A percentile compares a stretch with the other conserved stretches of the same genome.
These are phyloP conservation scores for Inonotus obliquus DNA, from an alignment of 1,284 basidiomycete species.

Conservation along the genomic window DNA sequence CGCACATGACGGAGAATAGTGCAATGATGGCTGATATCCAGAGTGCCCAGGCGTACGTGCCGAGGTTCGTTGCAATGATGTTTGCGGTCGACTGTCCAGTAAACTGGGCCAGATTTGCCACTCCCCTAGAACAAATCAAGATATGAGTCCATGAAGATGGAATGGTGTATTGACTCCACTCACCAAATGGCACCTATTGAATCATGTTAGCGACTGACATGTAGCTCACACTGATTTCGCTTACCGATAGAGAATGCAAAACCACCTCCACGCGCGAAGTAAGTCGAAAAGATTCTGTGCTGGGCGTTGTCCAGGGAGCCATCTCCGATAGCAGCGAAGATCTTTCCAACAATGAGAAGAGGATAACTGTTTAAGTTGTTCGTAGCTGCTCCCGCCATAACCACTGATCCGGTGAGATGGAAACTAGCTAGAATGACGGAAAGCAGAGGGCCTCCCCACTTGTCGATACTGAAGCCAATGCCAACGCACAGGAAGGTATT, in stretches of 20 bases:
- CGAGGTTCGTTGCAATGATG: slow-evolving; percentile 36
- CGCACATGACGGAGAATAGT: slow-evolving; percentile 37
- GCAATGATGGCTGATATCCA: slow-evolving; percentile 41
- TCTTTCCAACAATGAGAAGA: slow-evolving; percentile 38
- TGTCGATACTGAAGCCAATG: slow-evolving; percentile 41
- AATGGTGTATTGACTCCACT: slow-evolving; percentile 2
- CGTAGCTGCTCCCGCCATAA: slow-evolving; percentile 39
- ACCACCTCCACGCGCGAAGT: slow-evolving; percentile 40
- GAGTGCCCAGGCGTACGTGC: slow-evolving; percentile 39
- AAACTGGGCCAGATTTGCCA: slow-evolving; percentile 41
- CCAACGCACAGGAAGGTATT: slow-evolving; percentile 41
- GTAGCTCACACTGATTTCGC: neutral
- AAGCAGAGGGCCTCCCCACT: slow-evolving; percentile 36
- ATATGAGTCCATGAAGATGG: neutral
- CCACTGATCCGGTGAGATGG: slow-evolving; percentile 32
- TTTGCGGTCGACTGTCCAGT: slow-evolving; percentile 36
- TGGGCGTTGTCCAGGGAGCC: slow-evolving; percentile 43
- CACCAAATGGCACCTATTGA: slow-evolving; percentile 26
- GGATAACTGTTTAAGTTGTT: slow-evolving; percentile 39
- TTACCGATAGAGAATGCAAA: slow-evolving; percentile 39
- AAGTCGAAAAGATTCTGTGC: slow-evolving; percentile 42
- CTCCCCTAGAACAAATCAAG: slow-evolving; percentile 26
- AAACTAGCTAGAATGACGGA: slow-evolving; percentile 35
- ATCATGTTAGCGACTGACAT: neutral
- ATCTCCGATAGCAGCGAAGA: slow-evolving; percentile 41